A percentile compares a stretch with the other conserved stretches of the same genome.
phyloP scores from a whole-genome alignment of 306 rosid species.

The Trifolium pratense region DNA sequence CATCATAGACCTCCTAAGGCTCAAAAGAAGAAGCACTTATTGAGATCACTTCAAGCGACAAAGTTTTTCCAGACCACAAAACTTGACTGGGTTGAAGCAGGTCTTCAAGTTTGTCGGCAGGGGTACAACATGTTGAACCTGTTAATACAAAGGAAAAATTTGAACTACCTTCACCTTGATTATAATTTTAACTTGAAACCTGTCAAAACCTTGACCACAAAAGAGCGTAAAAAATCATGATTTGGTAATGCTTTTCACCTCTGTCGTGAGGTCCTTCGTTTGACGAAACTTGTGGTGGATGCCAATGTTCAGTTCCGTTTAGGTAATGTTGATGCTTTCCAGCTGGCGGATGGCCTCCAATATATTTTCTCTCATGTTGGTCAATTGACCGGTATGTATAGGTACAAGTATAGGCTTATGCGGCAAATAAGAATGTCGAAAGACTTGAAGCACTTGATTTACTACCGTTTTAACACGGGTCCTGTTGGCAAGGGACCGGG shows the following conservation, averaged over 20 bases:
- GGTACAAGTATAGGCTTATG: constrained; percentile 97
- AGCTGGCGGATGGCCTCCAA: constrained; percentile 97
- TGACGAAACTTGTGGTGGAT: constrained; percentile 99
- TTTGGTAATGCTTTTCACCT: constrained; percentile 99
- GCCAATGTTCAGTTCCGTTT: constrained; percentile 96
- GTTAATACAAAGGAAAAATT: constrained; percentile 91
- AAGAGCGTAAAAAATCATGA: constrained; percentile 94
- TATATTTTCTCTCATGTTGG: constrained; percentile 98
- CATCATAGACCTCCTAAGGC: constrained; percentile 99
- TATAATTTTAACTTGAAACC: constrained; percentile 97
- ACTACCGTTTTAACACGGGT: constrained; percentile 98
- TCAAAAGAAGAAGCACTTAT: constrained; percentile 92
- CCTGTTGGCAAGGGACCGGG: constrained; percentile 99
- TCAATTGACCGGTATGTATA: constrained; percentile 96
- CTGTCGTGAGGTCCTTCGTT: constrained; percentile 94
- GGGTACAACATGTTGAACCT: constrained; percentile 97
- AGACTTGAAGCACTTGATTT: constrained; percentile 94
- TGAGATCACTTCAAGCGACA: constrained; percentile 94
- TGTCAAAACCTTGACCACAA: constrained; percentile 92
- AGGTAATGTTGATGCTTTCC: constrained; percentile 99
- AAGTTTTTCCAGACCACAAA: constrained; percentile 98
- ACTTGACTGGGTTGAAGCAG: constrained; percentile 99
- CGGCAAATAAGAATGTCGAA: constrained; percentile 98
- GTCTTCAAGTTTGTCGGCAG: constrained; percentile 99
- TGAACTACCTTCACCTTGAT: constrained; percentile 98